Percentiles rank a stretch among this genome's conserved stretches.
Evolutionary conservation across 345 rosid genomes (phyloP).

Genomic region (Sisymbrium irio): DNA sequence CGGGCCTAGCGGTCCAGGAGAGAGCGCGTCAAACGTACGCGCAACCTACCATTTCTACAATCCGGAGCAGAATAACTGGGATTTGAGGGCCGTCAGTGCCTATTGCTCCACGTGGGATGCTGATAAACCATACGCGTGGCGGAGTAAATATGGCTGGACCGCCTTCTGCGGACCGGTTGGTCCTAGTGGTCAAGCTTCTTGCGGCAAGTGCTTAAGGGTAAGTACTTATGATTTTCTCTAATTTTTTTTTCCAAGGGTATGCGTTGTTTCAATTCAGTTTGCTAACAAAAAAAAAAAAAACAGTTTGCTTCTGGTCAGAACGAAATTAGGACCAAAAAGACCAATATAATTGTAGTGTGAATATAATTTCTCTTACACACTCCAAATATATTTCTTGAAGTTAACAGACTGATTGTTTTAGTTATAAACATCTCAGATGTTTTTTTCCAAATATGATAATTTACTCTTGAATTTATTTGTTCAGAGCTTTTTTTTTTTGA

Average conservation of each 20-base stretch:
- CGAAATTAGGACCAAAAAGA: background rate
- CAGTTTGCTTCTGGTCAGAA: background rate
- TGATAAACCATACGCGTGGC: constrained; percentile 50
- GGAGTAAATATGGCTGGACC: constrained; percentile 52
- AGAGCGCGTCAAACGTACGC: constrained; percentile 51
- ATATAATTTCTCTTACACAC: background rate
- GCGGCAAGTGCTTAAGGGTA: constrained; percentile 56
- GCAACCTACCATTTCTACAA: constrained; percentile 52
- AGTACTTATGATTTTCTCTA: background rate
- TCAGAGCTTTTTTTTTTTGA: too few species aligned
- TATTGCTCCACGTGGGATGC: constrained; percentile 62
- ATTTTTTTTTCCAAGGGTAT: background rate
- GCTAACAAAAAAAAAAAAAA: too few species aligned
- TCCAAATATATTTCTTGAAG: background rate
- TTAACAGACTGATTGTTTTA: too few species aligned
- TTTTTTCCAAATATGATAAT: too few species aligned
- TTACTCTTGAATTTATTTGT: too few species aligned
- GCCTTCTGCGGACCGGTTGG: constrained; percentile 61
- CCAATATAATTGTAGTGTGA: background rate
- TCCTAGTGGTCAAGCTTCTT: constrained; percentile 48
- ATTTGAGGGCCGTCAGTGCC: constrained; percentile 43
- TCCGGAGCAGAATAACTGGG: constrained; percentile 50
- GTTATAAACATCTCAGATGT: too few species aligned
- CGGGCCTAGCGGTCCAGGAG: constrained; percentile 27
- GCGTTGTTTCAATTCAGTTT: background rate